phyloP scores from a whole-genome alignment of 108 stramenopile species.

The Thalassiosira profunda region DNA sequence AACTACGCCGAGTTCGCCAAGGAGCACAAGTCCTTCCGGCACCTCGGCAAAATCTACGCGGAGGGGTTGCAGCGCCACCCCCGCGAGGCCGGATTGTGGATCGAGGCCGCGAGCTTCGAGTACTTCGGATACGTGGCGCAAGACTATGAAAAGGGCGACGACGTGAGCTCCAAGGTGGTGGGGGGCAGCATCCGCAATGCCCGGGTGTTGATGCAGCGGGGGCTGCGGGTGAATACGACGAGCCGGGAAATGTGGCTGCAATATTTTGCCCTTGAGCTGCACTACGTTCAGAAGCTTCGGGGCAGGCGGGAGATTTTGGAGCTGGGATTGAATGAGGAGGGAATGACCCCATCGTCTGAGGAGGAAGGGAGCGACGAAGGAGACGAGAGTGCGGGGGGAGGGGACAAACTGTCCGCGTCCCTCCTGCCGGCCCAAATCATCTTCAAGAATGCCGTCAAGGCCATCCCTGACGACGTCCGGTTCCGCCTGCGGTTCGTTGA shows the following conservation, averaged over 20 bases:
- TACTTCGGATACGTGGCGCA: conserved; percentile 63
- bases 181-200: conserved; percentile 71
- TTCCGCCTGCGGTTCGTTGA: conserved; percentile 84
- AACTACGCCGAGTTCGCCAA: conserved; percentile 80
- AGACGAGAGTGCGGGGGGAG: not conserved
- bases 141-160: conserved; percentile 17
- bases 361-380: conserved; percentile 13
- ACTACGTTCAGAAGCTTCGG: conserved; percentile 77
- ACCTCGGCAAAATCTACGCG: conserved; percentile 69
- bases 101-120: conserved; percentile 86
- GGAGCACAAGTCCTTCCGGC: conserved; percentile 48
- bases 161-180: conserved; percentile 17
- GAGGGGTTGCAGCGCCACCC: conserved; percentile 86
- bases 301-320: conserved; percentile 69
- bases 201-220: conserved; percentile 86
- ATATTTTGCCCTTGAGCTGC: conserved; percentile 84
- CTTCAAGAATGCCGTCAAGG: conserved; percentile 79
- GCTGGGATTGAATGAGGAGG: conserved; percentile 24
- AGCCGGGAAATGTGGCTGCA: conserved; percentile 83
- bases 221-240: conserved; percentile 68
- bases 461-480: conserved; percentile 59
- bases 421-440: conserved; percentile 59
- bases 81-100: conserved; percentile 80
- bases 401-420: conserved; percentile 6
- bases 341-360: conserved; percentile 15